Evolutionary conservation across 2,329 filamentous ascomycete species (phyloP).

Genomic region (Xylariomycetidae sp.): DNA sequence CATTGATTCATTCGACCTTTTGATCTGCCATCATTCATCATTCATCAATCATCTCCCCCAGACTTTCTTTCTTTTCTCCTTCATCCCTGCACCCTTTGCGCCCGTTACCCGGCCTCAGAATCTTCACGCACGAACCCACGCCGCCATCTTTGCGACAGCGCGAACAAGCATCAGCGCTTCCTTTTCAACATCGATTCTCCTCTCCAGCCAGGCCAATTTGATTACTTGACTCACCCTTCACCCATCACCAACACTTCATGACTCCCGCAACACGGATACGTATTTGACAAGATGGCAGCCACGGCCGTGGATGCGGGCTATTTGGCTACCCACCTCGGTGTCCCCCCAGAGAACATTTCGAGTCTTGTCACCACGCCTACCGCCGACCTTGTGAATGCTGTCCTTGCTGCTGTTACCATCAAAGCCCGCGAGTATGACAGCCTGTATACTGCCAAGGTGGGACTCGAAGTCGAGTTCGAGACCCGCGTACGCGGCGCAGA

Average conservation of each 20-base stretch:
- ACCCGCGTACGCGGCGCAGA: constrained; percentile 82
- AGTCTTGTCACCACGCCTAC: constrained; percentile 65
- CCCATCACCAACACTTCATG: constrained; percentile 14
- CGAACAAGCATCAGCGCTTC: too few species aligned
- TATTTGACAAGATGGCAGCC: constrained; percentile 50
- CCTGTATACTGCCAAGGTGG: constrained; percentile 81
- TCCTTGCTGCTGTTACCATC: constrained; percentile 68
- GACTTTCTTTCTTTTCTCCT: background rate
- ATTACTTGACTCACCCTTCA: constrained; percentile 1
- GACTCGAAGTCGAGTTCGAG: constrained; percentile 88
- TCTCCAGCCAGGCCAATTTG: too few species aligned
- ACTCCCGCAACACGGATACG: constrained; percentile 14
- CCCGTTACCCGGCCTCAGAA: background rate
- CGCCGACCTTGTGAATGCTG: constrained; percentile 67
- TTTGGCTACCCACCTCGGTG: constrained; percentile 65
- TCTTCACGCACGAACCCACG: background rate
- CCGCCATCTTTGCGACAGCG: too few species aligned
- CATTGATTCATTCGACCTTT: background rate
- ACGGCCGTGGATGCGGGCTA: constrained; percentile 65
- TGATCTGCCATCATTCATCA: too few species aligned
- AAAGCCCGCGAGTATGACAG: constrained; percentile 82
- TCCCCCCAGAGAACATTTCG: constrained; percentile 61
- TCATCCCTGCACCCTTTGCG: background rate
- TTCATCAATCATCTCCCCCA: too few species aligned
- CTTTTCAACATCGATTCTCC: too few species aligned